These are phyloP conservation scores for Eryngium alpinum DNA, from an alignment of 140 eudicot species.

Conservation along the genomic window DNA sequence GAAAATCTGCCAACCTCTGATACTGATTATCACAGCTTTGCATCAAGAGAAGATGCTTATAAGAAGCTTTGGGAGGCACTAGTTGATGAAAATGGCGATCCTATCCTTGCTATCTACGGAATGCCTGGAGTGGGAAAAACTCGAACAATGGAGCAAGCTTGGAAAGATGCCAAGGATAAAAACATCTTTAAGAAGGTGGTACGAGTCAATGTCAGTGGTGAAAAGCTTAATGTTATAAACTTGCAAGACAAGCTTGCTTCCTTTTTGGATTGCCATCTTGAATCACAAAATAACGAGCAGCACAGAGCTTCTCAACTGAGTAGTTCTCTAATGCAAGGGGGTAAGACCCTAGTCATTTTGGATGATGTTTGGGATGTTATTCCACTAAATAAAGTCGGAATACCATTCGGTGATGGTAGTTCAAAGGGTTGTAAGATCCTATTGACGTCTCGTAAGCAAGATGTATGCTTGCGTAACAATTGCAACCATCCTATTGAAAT, in stretches of 20 bases:
- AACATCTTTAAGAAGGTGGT: background rate
- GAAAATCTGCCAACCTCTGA: too few species aligned
- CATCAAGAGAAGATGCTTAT: background rate
- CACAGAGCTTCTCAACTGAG: background rate
- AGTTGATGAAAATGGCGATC: too few species aligned
- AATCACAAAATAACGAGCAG: background rate
- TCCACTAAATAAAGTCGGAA: background rate
- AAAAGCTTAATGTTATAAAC: background rate
- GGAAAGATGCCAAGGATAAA: background rate
- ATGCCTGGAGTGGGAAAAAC: constrained; percentile 18
- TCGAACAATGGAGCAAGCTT: background rate
- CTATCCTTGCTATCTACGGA: too few species aligned
- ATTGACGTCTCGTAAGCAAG: too few species aligned
- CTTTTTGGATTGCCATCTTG: constrained; percentile 2
- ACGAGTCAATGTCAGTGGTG: too few species aligned
- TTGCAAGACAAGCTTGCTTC: constrained; percentile 17
- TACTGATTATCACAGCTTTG: too few species aligned
- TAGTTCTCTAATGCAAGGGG: background rate
- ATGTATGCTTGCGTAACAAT: background rate
- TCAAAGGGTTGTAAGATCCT: too few species aligned
- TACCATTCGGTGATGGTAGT: too few species aligned
- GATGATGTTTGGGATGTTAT: constrained; percentile 22
- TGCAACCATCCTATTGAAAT: background rate
- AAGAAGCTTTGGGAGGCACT: background rate
- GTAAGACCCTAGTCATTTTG: constrained; percentile 9